Conservation (phyloP, 345 rosid genomes). For the Acer saccharum region DNA sequence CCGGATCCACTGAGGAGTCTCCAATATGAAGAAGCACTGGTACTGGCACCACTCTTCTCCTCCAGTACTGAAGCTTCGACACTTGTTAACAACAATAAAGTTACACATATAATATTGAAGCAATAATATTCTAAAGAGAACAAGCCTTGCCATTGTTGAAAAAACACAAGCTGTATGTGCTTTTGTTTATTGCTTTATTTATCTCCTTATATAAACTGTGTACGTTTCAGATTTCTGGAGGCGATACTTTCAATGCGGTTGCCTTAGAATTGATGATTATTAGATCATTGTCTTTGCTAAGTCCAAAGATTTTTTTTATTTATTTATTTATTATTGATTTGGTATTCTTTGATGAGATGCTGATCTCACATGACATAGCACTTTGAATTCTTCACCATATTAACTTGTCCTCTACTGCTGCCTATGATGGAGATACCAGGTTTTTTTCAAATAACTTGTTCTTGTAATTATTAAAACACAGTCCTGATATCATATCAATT, state of each 20-base stretch:
- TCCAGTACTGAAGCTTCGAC: slow-evolving; percentile 4
- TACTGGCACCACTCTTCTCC: background rate
- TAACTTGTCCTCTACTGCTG: background rate
- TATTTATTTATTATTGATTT: background rate
- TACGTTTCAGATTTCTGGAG: background rate
- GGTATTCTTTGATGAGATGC: background rate
- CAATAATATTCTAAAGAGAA: background rate
- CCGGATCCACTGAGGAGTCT: slow-evolving; percentile 57
- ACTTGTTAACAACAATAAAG: background rate
- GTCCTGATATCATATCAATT: too few species aligned
- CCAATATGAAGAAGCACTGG: slow-evolving; percentile 55
- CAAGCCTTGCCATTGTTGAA: slow-evolving; percentile 19
- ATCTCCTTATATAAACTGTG: background rate
- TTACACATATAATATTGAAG: background rate
- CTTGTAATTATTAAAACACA: too few species aligned
- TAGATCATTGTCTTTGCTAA: background rate
- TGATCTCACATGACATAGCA: background rate
- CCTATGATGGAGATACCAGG: background rate
- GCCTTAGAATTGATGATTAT: background rate
- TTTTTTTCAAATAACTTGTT: background rate
- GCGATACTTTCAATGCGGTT: background rate
- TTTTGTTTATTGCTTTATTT: background rate
- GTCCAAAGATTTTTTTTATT: background rate
- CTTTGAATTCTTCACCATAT: background rate
- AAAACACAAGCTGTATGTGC: background rate